These are phyloP conservation scores for Sophora flavescens DNA, from an alignment of 306 rosid species.

Conservation along the genomic window DNA sequence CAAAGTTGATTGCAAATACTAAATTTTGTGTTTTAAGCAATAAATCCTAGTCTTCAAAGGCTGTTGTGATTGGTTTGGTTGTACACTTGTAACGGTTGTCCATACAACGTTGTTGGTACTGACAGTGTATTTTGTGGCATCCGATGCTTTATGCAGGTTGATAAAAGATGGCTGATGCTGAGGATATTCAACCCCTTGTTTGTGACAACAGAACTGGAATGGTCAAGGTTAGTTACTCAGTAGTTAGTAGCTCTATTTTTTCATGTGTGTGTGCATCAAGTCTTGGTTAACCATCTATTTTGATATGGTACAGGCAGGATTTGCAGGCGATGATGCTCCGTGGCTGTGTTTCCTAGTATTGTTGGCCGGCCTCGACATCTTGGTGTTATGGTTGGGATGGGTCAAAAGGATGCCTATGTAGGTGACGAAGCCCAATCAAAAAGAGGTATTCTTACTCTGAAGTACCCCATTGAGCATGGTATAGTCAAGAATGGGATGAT, in stretches of 20 bases:
- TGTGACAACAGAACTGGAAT: constrained; percentile 90
- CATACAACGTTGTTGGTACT: not conserved
- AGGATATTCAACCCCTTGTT: constrained; percentile 87
- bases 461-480: constrained; percentile 87
- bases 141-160: constrained; percentile 41
- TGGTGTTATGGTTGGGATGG: constrained; percentile 94
- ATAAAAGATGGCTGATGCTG: constrained; percentile 78
- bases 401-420: constrained; percentile 84
- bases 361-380: constrained; percentile 86
- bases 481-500: constrained; percentile 91
- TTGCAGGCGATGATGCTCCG: constrained; percentile 96
- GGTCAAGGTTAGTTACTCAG: constrained; percentile 64
- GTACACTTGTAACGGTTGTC: not conserved
- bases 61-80: not conserved
- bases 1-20: not conserved
- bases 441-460: constrained; percentile 88
- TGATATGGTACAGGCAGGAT: constrained; percentile 64
- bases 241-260: constrained; percentile 27
- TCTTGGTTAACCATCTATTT: not conserved
- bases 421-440: constrained; percentile 89
- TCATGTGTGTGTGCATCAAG: not conserved
- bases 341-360: constrained; percentile 85
- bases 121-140: constrained; percentile 2
- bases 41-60: not conserved
- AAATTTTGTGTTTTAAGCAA: not conserved